Base-by-base conservation (phyloP, 2,329 filamentous ascomycete species). In the Pezicula radicicola region DNA sequence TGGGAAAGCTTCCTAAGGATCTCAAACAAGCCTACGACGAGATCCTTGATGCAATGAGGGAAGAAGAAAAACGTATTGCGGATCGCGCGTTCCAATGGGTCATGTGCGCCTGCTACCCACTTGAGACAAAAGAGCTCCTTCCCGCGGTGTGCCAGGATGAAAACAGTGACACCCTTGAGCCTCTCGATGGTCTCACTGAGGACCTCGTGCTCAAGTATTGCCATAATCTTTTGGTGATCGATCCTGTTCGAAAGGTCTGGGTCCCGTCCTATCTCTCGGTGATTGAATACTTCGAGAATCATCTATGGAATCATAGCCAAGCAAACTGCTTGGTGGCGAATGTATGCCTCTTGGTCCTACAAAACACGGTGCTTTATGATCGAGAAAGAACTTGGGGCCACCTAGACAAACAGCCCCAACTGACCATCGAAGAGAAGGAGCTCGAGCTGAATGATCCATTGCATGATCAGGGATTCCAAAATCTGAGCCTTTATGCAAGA, bases 21-120 rank as follows among this genome's bases (percentile, higher is more conserved):
- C 61, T 70, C 10, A 52, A 63, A 35, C 46, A 43, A 8, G 55
- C 64, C 9, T 70, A 70, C 49, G 61, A 68, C 37, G 63, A 66
- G 35, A 66, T 68, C 4, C 63, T 59, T 51, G 40, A 46, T 2
- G 27, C 27, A 21, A 64, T 64, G 40, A 48, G 45, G 5, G 49
- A 47, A 15, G 7, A 41, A 13, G 49, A 58, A 25, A 53, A 45
- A 49, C 50, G 33, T 7, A 52, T 53, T 47, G 50, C 53, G 21
- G 49, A 57, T 42, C 60, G 63, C 6, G 62, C 62, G 15, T 60
- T 63, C 42, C 48, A 58, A 48, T 65, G 61, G 63, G 56, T 64
- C 7, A 62, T 63, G 60, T 57, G 55, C 45, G 35, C 59, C 25
- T n/a, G 13, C 19, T 2, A 16, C 3, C 61, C 62, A 35, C 37